Evolutionary conservation across 495 filamentous ascomycete genomes (phyloP).

Genomic region (Talaromyces liani): DNA sequence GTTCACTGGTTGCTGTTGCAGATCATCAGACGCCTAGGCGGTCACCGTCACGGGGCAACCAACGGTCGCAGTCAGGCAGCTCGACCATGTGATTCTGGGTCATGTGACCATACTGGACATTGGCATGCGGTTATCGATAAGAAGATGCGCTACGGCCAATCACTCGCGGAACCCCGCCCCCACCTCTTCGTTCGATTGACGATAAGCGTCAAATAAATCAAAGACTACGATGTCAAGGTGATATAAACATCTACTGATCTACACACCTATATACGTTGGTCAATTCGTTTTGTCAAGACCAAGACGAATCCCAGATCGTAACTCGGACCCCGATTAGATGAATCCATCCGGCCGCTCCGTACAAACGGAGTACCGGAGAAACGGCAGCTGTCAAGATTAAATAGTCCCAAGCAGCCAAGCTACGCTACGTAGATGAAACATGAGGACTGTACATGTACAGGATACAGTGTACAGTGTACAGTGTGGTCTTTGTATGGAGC

Average conservation of each 20-base stretch:
- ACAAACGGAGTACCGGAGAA: background rate
- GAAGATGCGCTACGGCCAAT: background rate
- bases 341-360: background rate
- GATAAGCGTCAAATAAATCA: background rate
- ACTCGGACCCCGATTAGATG: background rate
- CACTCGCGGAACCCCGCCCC: background rate
- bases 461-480: background rate
- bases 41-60: slow-evolving; percentile 5
- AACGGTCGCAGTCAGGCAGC: background rate
- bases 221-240: background rate
- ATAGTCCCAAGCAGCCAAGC: background rate
- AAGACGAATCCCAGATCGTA: background rate
- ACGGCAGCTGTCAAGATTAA: background rate
- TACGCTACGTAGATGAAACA: background rate
- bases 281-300: background rate
- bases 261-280: background rate
- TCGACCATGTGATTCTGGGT: background rate
- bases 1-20: background rate
- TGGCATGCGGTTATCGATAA: background rate
- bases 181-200: background rate
- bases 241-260: background rate
- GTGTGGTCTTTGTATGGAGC: background rate
- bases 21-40: background rate
- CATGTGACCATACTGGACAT: background rate
- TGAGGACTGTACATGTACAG: background rate